Conservation (phyloP, 2,329 filamentous ascomycete species). For the Setomelanomma holmii region DNA sequence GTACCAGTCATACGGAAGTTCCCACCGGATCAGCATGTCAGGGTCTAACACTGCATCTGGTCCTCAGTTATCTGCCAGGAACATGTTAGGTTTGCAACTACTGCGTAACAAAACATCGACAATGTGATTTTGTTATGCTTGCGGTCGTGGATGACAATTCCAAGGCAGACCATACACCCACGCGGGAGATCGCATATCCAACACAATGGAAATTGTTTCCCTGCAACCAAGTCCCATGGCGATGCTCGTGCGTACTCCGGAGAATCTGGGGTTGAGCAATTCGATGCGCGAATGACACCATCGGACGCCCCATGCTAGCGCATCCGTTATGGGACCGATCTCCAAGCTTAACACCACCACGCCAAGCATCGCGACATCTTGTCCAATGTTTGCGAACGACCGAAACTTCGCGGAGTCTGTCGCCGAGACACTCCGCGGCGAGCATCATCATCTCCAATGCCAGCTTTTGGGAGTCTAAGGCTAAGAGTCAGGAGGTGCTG, state of each 20-base stretch:
- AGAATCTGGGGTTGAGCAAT: constrained; percentile 13
- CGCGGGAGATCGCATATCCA: no score
- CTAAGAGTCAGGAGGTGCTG: not conserved
- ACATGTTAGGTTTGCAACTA: no score
- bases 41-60: no score
- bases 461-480: not conserved
- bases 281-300: constrained; percentile 19
- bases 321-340: constrained; percentile 23
- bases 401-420: constrained; percentile 1
- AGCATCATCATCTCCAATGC: constrained; percentile 8
- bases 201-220: not conserved
- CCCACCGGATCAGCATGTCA: not conserved
- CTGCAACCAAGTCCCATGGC: not conserved
- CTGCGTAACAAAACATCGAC: no score
- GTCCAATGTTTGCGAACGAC: constrained; percentile 30
- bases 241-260: not conserved
- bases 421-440: constrained; percentile 2
- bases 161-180: no score
- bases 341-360: constrained; percentile 23
- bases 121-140: no score
- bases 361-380: constrained; percentile 37
- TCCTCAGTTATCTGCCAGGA: no score
- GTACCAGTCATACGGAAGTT: not conserved
- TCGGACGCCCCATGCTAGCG: constrained; percentile 14
- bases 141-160: no score